Evolutionary conservation across 2,329 filamentous ascomycete species (phyloP), one percentile per base, ranked within the genome.

Genomic region (Paraphaeosphaeria sporulosa): DNA sequence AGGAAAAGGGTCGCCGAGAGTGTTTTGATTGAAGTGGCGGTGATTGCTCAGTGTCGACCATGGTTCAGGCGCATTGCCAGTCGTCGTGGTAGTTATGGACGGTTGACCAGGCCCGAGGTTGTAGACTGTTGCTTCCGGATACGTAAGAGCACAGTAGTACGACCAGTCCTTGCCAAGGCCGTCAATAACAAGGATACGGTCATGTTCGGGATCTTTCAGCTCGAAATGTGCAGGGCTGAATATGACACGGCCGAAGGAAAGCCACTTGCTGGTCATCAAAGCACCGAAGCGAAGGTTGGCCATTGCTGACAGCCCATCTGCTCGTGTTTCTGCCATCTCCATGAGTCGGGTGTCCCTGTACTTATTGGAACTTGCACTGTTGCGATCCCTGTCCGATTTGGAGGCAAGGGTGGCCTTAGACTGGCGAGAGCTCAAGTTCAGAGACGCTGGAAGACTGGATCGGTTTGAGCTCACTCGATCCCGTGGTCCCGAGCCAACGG

Each of bases 121-220:
- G 80, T 92, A 94, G 63, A 95, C 90, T 1, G 87, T 89, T 0
- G 89, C 89, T 0, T 84, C 83, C 0, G 90, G 89, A 65, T 94
- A 94, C 0, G 90, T 93, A 71, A 94, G 87, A 7, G 92, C 90
- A 21, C 91, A 91, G 68, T 93, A 94, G 75, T 92, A 94, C 0
- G 91, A 94, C 92, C 92, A 95, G 72, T 95, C 92, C 71, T 93
- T 94, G n/a, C 92, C 92, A 32, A 95, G 87, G 5, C 92, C 92
- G 78, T 95, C 92, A 58, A 95, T 85, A 19, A 95, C 89, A 3
- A 95, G 83, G 27, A 95, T 87, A 81, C 89, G 57, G 79, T 86
- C 80, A 84, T 90, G 78, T 76, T 72, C 83, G 0, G 84, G 79
- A 19, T 86, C 80, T 42, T 86, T 79, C 23, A 94, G 83, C 65